Evolutionary conservation across 352 stramenopile genomes (phyloP), one percentile per base, ranked within the genome.

Genomic region (Pythium aristosporum): DNA sequence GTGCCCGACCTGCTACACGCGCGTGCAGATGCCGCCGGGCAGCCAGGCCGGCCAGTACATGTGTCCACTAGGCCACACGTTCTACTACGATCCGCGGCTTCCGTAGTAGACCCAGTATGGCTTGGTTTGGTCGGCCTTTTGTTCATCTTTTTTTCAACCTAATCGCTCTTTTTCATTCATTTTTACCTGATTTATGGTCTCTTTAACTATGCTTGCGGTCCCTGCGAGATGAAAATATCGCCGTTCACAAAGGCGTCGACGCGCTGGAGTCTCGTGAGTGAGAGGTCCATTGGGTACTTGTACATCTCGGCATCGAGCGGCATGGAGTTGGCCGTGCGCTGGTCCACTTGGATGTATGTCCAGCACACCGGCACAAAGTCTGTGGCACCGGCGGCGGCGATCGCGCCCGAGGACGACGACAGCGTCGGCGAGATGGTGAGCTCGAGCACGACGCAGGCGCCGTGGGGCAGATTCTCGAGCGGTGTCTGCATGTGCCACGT

Each of bases 401-500:
- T 66, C 16, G 37, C 37, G 1, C 60, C 66, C 11, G 44, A 54
- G 8, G 65, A 72, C 20, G 65, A 65, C 21, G 46, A 65, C 4
- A 76, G 63, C 18, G 67, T 65, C 3, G 77, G 77, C 12, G 77
- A 78, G 37, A 83, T 75, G 25, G 68, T 72, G 32, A 94, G 72
- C 68, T 92, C 83, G 21, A 93, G 70, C 0, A 92, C 79, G 36
- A 94, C 75, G 25, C 79, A 89, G 9, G 82, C 79, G 39, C 80
- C 80, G 44, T 90, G 77, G 0, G 82, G 79, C n/a, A 97, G 68
- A 56, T 96, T 96, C 72, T 97, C 89, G 12, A 98, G 58, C n/a
- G 91, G 88, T 0, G 88, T 97, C 61, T 97, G 88, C 91, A 97
- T 97, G 68, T 97, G 85, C 91, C 91, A 98, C 25, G 89, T 97